These are phyloP conservation scores for Ustulina deusta DNA, from an alignment of 2,329 filamentous ascomycete species.

Conservation along the genomic window DNA sequence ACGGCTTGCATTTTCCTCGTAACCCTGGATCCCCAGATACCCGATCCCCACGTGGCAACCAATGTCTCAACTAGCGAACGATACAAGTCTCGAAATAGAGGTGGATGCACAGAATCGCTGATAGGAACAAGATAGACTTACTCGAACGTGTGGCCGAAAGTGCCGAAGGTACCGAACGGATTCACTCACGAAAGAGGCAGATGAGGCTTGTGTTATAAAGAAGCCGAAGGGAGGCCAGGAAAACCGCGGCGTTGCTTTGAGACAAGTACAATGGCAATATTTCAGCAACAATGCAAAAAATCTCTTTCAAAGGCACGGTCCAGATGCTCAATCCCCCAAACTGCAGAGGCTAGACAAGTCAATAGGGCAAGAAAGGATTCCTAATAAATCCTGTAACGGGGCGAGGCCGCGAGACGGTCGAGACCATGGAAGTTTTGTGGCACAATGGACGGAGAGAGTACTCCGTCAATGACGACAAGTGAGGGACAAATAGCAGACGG, in stretches of 20 bases:
- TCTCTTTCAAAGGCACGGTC: conserved; percentile 33
- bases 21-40: conserved; percentile 24
- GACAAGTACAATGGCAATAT: conserved; percentile 54
- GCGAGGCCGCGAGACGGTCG: conserved; percentile 16
- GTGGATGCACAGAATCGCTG: background rate
- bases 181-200: background rate
- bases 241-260: conserved; percentile 18
- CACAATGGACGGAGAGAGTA: background rate
- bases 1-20: conserved; percentile 40
- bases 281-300: conserved; percentile 55
- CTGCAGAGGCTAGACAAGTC: conserved; percentile 1
- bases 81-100: conserved; percentile 22
- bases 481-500: background rate
- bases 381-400: conserved; percentile 2
- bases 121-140: conserved; percentile 25
- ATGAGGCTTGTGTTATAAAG: background rate
- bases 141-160: background rate
- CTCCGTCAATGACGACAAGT: conserved; percentile 6
- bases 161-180: background rate
- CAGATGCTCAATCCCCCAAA: conserved; percentile 14
- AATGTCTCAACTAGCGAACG: conserved; percentile 26
- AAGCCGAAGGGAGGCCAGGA: conserved; percentile 4
- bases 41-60: conserved; percentile 42
- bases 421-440: conserved; percentile 10
- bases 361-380: conserved; percentile 1